Evolutionary conservation across 345 rosid genomes (phyloP).

Genomic region (Ceriops zippeliana): DNA sequence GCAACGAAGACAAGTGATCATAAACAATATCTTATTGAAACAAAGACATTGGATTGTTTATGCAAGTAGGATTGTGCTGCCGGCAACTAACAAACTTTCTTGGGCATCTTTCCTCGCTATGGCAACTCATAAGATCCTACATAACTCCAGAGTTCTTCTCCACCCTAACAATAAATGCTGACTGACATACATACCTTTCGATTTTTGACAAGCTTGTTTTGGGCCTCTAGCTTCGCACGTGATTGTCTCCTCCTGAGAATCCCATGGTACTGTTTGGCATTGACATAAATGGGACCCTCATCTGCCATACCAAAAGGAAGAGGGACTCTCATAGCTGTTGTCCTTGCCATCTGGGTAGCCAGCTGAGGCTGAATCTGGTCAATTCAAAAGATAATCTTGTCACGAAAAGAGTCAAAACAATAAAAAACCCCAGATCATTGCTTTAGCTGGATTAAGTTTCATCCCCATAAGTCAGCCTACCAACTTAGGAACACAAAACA

Average conservation of each 20-base stretch:
- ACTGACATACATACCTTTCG: conserved; percentile 35
- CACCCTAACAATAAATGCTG: background rate
- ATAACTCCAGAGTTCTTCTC: background rate
- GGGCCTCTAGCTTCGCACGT: conserved; percentile 50
- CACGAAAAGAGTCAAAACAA: background rate
- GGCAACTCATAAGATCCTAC: background rate
- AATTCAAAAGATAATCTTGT: background rate
- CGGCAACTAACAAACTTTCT: background rate
- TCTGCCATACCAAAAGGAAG: conserved; percentile 41
- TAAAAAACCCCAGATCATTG: background rate
- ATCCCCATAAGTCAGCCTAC: too few relatives aligned
- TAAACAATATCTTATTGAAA: background rate
- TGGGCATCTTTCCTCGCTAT: background rate
- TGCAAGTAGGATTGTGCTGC: too few relatives aligned
- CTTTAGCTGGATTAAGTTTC: background rate
- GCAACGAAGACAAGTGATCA: background rate
- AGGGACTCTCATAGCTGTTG: conserved; percentile 36
- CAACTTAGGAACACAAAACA: too few relatives aligned
- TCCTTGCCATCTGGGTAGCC: conserved; percentile 32
- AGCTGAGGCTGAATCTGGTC: conserved; percentile 34
- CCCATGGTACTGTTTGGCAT: conserved; percentile 54
- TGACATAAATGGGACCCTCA: conserved; percentile 47
- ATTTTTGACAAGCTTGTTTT: conserved; percentile 40
- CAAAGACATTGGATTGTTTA: too few relatives aligned
- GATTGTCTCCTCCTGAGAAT: conserved; percentile 51